A percentile compares a stretch with the other conserved stretches of the same genome.
phyloP scores from a whole-genome alignment of 208 protist species.

The Trypanosoma avium region DNA sequence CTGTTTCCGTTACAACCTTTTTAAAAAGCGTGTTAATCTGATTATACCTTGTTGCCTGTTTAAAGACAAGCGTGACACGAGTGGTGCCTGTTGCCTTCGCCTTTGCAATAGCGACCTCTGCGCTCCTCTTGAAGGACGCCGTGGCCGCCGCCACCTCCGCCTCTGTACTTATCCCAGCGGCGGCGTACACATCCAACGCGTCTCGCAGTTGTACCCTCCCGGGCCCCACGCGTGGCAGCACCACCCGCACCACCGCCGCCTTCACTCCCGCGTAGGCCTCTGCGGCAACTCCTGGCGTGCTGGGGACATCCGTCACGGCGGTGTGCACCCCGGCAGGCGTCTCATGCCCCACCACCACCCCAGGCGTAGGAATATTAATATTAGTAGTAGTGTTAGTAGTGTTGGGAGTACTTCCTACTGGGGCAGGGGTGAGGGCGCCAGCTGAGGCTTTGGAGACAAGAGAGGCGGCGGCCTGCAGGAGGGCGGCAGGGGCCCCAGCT shows the following conservation, averaged over 20 bases:
- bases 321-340: constrained; percentile 64
- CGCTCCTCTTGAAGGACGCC: constrained; percentile 56
- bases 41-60: constrained; percentile 74
- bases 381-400: too few relatives aligned
- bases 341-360: constrained; percentile 62
- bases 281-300: constrained; percentile 5
- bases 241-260: constrained; percentile 66
- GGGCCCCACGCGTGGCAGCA: constrained; percentile 53
- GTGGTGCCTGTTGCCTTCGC: constrained; percentile 52
- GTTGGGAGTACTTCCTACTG: too few relatives aligned
- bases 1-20: constrained; percentile 40
- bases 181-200: constrained; percentile 66
- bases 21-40: constrained; percentile 70
- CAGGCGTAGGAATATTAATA: too few relatives aligned
- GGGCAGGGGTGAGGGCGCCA: too few relatives aligned
- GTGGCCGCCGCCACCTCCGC: constrained; percentile 47
- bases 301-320: constrained; percentile 42
- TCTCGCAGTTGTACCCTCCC: constrained; percentile 74
- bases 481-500: constrained; percentile 52
- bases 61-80: constrained; percentile 73
- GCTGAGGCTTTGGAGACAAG: too few relatives aligned
- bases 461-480: constrained; percentile 60
- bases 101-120: constrained; percentile 60
- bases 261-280: constrained; percentile 58
- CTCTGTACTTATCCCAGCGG: constrained; percentile 60